Base-by-base conservation (phyloP, 1,139 yeast species). In the Suhomyces terraborum region DNA sequence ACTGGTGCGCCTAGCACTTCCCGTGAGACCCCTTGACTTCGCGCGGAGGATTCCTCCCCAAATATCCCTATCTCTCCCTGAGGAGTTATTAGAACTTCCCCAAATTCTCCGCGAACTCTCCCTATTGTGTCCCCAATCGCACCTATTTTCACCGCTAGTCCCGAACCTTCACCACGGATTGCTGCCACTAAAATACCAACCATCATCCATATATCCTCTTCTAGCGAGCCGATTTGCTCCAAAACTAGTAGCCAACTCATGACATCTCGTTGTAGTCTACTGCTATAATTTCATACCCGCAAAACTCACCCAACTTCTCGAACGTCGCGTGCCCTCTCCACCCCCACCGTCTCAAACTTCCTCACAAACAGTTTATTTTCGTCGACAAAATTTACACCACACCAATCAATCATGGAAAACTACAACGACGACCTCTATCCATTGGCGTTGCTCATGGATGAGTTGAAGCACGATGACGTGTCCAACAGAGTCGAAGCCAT, bases 371-470 rank as follows among this genome's bases (percentile, higher is more conserved):
- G 24, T 16, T 28, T 14, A 13, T 29, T 22, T 22, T 30, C 27
- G 23, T 36, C 39, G 39, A 32, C 37, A 32, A 30, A 14, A 23
- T 30, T 30, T 30, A 30, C 18, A 30, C 36, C 26, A 35, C 34
- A 24, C 33, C 40, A 21, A 27, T 17, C 26, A 46, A 46, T 32
- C 35, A 71, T 70, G 76, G 73, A 67, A 44, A 61, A 61, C 52
- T 67, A 63, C 53, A 65, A 58, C 52, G 77, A 82, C 59, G 96
- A 88, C 59, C 75, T 93, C 46, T 93, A 88, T 58, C 98, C 99
- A 40, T 79, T 94, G 64, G 98, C 98, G 12, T 77, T 94, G 56
- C 77, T 94, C 49, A 91, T 94, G 88, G 98, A 94, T 62, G 99
- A 94, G 66, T 78, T 94, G 62, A 86, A 87, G 53, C 78, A 93